A percentile compares a stretch with the other conserved stretches of the same genome.
These are phyloP conservation scores for Aspergillus texensis DNA, from an alignment of 2,329 filamentous ascomycete species.

Conservation along the genomic window DNA sequence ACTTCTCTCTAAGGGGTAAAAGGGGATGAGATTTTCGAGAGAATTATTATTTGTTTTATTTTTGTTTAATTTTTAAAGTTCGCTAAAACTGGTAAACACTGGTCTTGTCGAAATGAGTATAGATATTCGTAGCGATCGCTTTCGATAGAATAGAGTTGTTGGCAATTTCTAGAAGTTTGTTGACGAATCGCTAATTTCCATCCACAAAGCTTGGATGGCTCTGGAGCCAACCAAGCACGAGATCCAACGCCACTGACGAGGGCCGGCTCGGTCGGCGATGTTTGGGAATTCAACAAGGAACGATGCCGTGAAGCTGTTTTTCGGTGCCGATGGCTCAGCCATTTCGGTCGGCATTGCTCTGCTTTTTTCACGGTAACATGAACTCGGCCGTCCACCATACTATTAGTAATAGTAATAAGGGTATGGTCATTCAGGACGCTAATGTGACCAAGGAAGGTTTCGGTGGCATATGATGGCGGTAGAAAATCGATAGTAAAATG, in stretches of 20 bases:
- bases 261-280: slow-evolving; percentile 18
- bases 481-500: neutral
- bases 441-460: neutral
- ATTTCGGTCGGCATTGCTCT: slow-evolving; percentile 1
- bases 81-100: neutral
- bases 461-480: neutral
- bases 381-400: neutral
- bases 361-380: neutral
- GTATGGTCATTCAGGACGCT: neutral
- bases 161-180: neutral
- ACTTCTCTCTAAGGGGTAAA: neutral
- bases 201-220: slow-evolving; percentile 17
- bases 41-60: too few relatives aligned
- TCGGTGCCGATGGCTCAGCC: slow-evolving; percentile 7
- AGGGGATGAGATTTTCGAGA: too few relatives aligned
- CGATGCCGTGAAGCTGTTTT: neutral
- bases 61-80: too few relatives aligned
- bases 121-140: neutral
- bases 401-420: neutral
- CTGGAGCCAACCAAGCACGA: slow-evolving; percentile 9
- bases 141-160: too few relatives aligned
- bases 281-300: neutral
- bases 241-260: slow-evolving; percentile 11
- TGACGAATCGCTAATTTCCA: neutral
- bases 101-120: neutral